Evolutionary conservation across 495 filamentous ascomycete genomes (phyloP).

Genomic region (Penicillium lividum): DNA sequence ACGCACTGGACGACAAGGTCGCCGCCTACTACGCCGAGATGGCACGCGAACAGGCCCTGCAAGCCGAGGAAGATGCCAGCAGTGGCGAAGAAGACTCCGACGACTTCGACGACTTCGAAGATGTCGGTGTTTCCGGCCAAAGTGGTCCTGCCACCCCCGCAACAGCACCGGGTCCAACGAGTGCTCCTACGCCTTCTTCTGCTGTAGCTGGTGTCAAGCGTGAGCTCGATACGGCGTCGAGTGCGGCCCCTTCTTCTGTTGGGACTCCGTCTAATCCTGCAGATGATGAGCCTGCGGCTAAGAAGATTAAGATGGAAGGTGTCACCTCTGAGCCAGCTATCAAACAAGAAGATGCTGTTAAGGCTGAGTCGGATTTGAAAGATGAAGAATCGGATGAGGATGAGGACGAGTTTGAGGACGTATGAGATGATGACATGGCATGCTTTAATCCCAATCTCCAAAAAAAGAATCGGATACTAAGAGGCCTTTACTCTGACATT

Average conservation of each 20-base stretch:
- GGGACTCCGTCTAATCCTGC: slow-evolving; percentile 43
- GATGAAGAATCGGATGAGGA: slow-evolving; percentile 52
- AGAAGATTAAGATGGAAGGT: slow-evolving; percentile 45
- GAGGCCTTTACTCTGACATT: slow-evolving; percentile 1
- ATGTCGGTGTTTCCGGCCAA: slow-evolving; percentile 43
- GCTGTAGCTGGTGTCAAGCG: slow-evolving; percentile 37
- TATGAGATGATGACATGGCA: slow-evolving; percentile 10
- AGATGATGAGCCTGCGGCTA: slow-evolving; percentile 44
- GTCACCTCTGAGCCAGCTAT: slow-evolving; percentile 8
- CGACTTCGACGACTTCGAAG: slow-evolving; percentile 53
- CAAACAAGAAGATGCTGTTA: slow-evolving; percentile 14
- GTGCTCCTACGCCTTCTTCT: slow-evolving; percentile 27
- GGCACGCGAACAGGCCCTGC: slow-evolving; percentile 49
- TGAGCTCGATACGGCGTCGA: slow-evolving; percentile 43
- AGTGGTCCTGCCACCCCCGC: slow-evolving; percentile 43
- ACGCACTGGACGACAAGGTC: slow-evolving; percentile 49
- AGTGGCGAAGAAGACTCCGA: slow-evolving; percentile 51
- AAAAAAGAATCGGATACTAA: not conserved
- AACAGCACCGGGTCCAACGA: slow-evolving; percentile 31
- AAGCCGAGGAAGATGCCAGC: slow-evolving; percentile 48
- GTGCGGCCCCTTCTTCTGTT: slow-evolving; percentile 41
- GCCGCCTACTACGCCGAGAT: slow-evolving; percentile 56
- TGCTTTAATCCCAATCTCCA: not conserved
- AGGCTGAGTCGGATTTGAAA: slow-evolving; percentile 30
- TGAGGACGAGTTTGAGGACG: slow-evolving; percentile 57